These are phyloP conservation scores for Clonostachys sp. DNA, from an alignment of 2,329 filamentous ascomycete genomes.

Conservation along the genomic window DNA sequence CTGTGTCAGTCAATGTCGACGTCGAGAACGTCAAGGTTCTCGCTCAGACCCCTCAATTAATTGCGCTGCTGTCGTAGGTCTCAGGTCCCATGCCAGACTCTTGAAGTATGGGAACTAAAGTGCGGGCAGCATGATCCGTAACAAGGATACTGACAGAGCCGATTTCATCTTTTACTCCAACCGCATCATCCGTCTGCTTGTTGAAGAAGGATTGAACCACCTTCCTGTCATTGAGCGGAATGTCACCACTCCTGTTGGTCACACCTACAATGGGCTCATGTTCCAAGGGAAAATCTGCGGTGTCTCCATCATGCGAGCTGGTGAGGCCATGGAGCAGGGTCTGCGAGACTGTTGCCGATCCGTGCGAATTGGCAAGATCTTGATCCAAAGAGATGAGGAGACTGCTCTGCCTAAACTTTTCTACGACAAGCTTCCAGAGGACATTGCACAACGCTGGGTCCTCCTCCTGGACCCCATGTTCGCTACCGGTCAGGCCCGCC, in stretches of 20 bases:
- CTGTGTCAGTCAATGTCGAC: constrained; percentile 76
- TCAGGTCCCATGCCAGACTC: constrained; percentile 3
- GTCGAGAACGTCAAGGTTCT: constrained; percentile 88
- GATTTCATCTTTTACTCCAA: constrained; percentile 99
- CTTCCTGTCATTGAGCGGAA: constrained; percentile 85
- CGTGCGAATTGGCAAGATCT: constrained; percentile 96
- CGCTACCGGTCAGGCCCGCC: constrained; percentile 69
- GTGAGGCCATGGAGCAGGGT: constrained; percentile 98
- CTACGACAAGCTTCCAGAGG: constrained; percentile 94
- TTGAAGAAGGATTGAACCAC: constrained; percentile 96
- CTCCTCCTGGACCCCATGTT: constrained; percentile 98
- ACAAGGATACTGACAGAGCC: constrained; percentile 81
- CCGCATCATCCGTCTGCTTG: constrained; percentile 90
- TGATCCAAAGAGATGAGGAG: constrained; percentile 97
- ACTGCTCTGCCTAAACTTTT: constrained; percentile 89
- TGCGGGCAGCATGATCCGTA: constrained; percentile 78
- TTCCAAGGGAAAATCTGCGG: constrained; percentile 99
- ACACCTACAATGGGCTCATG: constrained; percentile 82
- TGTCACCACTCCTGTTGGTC: constrained; percentile 87
- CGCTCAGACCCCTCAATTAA: constrained; percentile 91
- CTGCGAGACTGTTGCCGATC: constrained; percentile 93
- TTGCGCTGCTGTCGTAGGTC: constrained; percentile 92
- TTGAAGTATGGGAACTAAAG: constrained; percentile 1
- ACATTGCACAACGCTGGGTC: constrained; percentile 91
- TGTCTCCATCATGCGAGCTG: constrained; percentile 96